Evolutionary conservation across 1,284 basidiomycete genomes (phyloP).

Genomic region (Entoloma clypeatum): DNA sequence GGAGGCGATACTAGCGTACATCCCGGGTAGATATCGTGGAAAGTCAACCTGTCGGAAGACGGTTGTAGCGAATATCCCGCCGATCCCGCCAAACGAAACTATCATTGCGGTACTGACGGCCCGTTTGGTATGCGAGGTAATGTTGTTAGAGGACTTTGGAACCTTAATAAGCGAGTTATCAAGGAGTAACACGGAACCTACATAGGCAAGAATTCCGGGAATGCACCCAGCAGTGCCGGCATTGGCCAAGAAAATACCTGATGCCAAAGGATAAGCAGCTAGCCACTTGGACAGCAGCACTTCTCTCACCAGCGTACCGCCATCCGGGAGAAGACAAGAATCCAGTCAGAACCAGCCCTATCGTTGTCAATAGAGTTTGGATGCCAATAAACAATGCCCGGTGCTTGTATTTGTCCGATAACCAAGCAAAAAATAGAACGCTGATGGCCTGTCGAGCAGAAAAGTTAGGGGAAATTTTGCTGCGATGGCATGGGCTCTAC

Average conservation of each 20-base stretch:
- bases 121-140: constrained; percentile 43
- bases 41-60: constrained; percentile 38
- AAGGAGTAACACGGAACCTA: constrained; percentile 22
- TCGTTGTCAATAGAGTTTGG: constrained; percentile 36
- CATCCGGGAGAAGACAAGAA: constrained; percentile 32
- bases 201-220: constrained; percentile 46
- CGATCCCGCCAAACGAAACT: constrained; percentile 41
- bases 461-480: not conserved
- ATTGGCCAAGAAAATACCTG: constrained; percentile 42
- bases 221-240: constrained; percentile 42
- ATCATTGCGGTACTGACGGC: constrained; percentile 42
- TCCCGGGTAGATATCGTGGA: constrained; percentile 38
- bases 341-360: constrained; percentile 38
- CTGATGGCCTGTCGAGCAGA: constrained; percentile 30
- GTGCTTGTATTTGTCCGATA: constrained; percentile 41
- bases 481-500: too few relatives aligned
- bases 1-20: constrained; percentile 37
- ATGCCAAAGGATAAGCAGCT: constrained; percentile 6
- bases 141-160: constrained; percentile 42
- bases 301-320: constrained; percentile 38
- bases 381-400: constrained; percentile 40
- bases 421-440: constrained; percentile 39
- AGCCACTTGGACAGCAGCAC: not conserved
- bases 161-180: constrained; percentile 7
- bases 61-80: constrained; percentile 41